phyloP scores from a whole-genome alignment of 208 protist species.

The Crithidia bombi region DNA sequence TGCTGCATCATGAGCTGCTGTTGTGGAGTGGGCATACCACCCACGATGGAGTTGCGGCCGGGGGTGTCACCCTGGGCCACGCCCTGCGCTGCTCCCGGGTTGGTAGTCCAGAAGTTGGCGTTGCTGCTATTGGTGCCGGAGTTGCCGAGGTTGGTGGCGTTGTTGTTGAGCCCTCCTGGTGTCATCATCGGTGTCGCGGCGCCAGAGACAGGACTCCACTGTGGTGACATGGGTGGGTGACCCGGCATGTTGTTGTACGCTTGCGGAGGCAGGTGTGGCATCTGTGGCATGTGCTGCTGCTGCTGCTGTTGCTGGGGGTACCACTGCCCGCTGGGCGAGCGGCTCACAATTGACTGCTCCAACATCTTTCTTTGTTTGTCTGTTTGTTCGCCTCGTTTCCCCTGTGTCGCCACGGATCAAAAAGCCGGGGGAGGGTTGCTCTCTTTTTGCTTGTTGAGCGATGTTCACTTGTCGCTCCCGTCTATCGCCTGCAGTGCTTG shows the following conservation, averaged over 20 bases:
- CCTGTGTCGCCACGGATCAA: too few relatives aligned
- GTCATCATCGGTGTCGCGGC: slow-evolving; percentile 5
- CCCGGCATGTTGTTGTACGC: not conserved
- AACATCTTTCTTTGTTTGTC: slow-evolving; percentile 7
- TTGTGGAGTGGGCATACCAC: slow-evolving; percentile 21
- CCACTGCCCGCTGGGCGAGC: slow-evolving; percentile 44
- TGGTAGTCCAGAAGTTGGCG: slow-evolving; percentile 18
- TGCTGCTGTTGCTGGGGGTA: slow-evolving; percentile 44
- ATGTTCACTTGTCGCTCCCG: too few relatives aligned
- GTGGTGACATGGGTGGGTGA: not conserved
- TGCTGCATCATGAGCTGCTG: slow-evolving; percentile 36
- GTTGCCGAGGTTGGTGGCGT: slow-evolving; percentile 9
- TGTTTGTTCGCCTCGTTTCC: not conserved
- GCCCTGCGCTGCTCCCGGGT: not conserved
- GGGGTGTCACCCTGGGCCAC: not conserved
- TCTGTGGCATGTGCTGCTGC: slow-evolving; percentile 23
- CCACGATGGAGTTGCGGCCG: not conserved
- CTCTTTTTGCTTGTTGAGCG: not conserved
- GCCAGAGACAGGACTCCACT: slow-evolving; percentile 24
- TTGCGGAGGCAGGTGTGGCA: not conserved
- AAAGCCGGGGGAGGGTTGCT: too few relatives aligned
- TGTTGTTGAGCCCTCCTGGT: not conserved
- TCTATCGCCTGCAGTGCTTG: too few relatives aligned
- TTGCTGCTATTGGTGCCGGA: slow-evolving; percentile 22
- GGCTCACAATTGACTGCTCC: slow-evolving; percentile 33